Percentiles rank a stretch among this genome's conserved stretches.
phyloP scores from a whole-genome alignment of 345 rosid species.

The Eucalyptus pauciflora region DNA sequence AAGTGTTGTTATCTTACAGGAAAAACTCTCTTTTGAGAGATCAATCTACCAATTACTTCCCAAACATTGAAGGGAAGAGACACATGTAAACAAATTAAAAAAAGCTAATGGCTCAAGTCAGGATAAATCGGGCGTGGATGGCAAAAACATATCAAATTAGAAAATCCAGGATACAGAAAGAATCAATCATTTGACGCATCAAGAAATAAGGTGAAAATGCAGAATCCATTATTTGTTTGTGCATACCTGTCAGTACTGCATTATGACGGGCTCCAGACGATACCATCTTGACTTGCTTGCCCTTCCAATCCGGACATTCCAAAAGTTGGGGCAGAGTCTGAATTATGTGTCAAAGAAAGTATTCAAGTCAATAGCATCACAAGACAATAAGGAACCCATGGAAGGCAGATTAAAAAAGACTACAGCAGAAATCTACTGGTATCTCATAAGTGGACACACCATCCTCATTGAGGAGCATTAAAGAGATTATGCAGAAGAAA shows the following conservation, averaged over 20 bases:
- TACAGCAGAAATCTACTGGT: background rate
- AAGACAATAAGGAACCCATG: background rate
- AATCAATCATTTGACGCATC: background rate
- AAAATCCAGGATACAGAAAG: background rate
- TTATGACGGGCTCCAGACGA: slow-evolving; percentile 87
- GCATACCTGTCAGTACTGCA: slow-evolving; percentile 56
- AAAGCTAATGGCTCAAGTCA: background rate
- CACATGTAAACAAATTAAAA: background rate
- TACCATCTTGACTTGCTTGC: slow-evolving; percentile 31
- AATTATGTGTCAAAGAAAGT: background rate
- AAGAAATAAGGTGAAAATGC: background rate
- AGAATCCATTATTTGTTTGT: background rate
- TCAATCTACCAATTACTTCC: background rate
- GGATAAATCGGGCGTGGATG: background rate
- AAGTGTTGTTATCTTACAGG: background rate
- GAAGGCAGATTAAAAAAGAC: background rate
- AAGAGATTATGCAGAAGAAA: background rate
- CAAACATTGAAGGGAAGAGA: background rate
- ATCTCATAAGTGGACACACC: background rate
- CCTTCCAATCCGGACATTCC: slow-evolving; percentile 51
- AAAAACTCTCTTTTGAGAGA: background rate
- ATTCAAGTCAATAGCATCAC: background rate
- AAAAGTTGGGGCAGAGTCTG: slow-evolving; percentile 55
- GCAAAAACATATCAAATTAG: background rate
- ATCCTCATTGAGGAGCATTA: background rate